Conservation (phyloP, 371 early-diverging fungal species). For the Apophysomyces trapeziformis region DNA sequence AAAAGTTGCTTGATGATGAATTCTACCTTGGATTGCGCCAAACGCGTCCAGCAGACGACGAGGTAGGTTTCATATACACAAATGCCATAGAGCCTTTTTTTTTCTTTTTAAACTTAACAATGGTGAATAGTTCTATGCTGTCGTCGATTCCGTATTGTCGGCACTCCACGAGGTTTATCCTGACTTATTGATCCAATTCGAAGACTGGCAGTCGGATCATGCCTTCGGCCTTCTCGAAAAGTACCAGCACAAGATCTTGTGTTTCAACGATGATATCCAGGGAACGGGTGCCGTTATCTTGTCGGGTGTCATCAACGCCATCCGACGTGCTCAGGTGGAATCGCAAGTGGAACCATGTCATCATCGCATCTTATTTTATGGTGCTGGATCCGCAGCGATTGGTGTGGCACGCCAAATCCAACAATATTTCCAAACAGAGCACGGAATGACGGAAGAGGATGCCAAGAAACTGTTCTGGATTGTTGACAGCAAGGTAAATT, state of each 20-base stretch:
- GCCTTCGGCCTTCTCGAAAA: constrained; percentile 73
- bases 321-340: constrained; percentile 56
- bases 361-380: constrained; percentile 88
- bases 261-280: constrained; percentile 76
- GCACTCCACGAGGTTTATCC: constrained; percentile 76
- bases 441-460: constrained; percentile 69
- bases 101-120: background rate
- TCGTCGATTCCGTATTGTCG: constrained; percentile 78
- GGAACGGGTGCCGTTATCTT: constrained; percentile 93
- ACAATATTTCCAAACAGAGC: constrained; percentile 74
- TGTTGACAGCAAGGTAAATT: constrained; percentile 75
- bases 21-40: constrained; percentile 82
- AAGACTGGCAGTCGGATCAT: constrained; percentile 92
- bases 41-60: constrained; percentile 43
- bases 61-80: constrained; percentile 33
- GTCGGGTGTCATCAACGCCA: constrained; percentile 90
- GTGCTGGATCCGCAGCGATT: constrained; percentile 89
- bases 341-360: constrained; percentile 63
- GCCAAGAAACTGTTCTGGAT: constrained; percentile 85
- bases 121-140: constrained; percentile 66
- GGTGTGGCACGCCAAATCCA: constrained; percentile 89
- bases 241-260: constrained; percentile 69
- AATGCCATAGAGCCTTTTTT: too few species aligned
- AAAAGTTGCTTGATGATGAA: constrained; percentile 74
- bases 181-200: constrained; percentile 86